Conservation (phyloP, 176 grass and related monocot species). For the Secale cereale region DNA sequence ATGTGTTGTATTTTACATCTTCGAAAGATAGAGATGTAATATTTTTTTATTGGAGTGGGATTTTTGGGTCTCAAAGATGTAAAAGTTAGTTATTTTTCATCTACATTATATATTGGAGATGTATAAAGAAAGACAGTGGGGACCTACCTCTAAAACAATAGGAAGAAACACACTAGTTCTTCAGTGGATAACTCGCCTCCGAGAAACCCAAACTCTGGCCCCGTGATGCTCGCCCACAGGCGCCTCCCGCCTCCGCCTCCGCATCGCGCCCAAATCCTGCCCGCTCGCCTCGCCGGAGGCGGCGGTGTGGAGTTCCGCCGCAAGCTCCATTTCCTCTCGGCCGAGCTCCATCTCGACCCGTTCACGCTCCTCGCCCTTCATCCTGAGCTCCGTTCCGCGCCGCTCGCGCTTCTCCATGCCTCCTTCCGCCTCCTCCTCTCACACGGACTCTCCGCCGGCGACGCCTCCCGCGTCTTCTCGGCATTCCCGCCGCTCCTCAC, state of each 20-base stretch:
- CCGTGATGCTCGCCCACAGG: conserved; percentile 18
- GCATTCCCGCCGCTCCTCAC: conserved; percentile 54
- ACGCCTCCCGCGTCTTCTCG: conserved; percentile 51
- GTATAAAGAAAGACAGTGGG: no score
- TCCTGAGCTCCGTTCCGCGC: conserved; percentile 49
- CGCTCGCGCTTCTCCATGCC: conserved; percentile 41
- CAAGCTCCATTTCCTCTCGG: conserved; percentile 46
- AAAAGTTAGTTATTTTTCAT: no score
- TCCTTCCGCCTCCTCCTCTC: conserved; percentile 60
- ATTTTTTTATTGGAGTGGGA: no score
- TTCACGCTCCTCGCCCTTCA: conserved; percentile 51
- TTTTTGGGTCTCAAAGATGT: no score
- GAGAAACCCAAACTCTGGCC: neutral
- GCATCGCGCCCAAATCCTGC: neutral
- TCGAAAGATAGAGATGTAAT: no score
- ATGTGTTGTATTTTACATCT: no score
- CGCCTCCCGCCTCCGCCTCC: neutral
- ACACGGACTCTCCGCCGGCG: conserved; percentile 37
- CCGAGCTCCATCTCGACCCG: conserved; percentile 55
- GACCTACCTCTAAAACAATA: no score
- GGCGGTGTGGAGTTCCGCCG: conserved; percentile 44
- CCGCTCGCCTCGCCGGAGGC: neutral
- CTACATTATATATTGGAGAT: no score
- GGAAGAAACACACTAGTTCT: neutral
- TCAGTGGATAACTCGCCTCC: neutral